Percentiles rank a stretch among this genome's conserved stretches.
Conservation (phyloP, 2,329 filamentous ascomycete genomes). For the Cucurbitaria berberidis region DNA sequence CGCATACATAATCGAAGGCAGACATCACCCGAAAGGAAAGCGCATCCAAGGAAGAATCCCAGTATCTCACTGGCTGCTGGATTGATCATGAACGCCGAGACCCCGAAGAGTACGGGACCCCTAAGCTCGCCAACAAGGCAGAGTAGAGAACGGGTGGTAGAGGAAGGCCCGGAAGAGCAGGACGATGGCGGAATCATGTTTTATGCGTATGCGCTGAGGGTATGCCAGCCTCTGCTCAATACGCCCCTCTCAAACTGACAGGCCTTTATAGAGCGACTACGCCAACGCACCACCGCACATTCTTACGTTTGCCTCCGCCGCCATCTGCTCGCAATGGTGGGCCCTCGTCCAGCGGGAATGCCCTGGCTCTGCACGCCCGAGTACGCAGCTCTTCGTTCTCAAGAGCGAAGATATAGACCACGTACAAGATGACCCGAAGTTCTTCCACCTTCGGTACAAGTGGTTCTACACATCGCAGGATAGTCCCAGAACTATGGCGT, state of each 20-base stretch:
- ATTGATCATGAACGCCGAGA: slow-evolving; percentile 43
- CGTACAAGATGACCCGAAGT: slow-evolving; percentile 39
- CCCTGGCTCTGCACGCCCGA: slow-evolving; percentile 36
- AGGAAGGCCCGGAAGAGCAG: slow-evolving; percentile 10
- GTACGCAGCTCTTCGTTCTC: slow-evolving; percentile 44
- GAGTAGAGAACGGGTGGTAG: slow-evolving; percentile 13
- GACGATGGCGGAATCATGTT: slow-evolving; percentile 32
- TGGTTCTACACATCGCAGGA: slow-evolving; percentile 44
- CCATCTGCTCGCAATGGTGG: slow-evolving; percentile 44
- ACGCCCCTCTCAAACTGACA: background rate
- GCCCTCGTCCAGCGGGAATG: slow-evolving; percentile 40
- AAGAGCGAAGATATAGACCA: slow-evolving; percentile 45
- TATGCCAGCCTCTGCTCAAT: slow-evolving; percentile 11
- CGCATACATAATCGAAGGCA: slow-evolving; percentile 27
- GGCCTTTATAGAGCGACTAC: slow-evolving; percentile 33
- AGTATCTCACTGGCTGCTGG: slow-evolving; percentile 46
- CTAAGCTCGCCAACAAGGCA: slow-evolving; percentile 26
- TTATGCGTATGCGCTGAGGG: slow-evolving; percentile 46
- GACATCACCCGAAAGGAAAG: slow-evolving; percentile 28
- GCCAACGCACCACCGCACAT: slow-evolving; percentile 41
- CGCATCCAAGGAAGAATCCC: slow-evolving; percentile 36
- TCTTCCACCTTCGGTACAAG: slow-evolving; percentile 38
- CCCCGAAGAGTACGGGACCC: slow-evolving; percentile 12
- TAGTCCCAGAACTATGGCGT: slow-evolving; percentile 23
- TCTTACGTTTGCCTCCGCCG: slow-evolving; percentile 43